Evolutionary conservation across 257 asterid species (phyloP).

Genomic region (Fraxinus anomala): DNA sequence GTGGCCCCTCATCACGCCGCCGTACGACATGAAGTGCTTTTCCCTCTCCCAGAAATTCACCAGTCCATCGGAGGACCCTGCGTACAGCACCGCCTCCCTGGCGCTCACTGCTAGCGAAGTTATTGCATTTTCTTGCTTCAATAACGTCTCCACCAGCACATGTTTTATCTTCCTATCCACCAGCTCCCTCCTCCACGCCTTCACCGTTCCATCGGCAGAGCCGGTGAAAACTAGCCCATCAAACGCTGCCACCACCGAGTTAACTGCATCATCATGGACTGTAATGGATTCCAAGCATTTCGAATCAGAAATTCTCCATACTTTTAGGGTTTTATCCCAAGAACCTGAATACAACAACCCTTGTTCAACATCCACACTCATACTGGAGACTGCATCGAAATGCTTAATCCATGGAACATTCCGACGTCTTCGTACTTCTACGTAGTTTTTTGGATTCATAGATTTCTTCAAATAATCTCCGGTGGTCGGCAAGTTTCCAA

Average conservation of each 20-base stretch:
- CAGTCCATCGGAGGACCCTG: slow-evolving; percentile 87
- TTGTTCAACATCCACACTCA: slow-evolving; percentile 51
- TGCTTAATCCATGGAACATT: slow-evolving; percentile 85
- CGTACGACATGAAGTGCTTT: slow-evolving; percentile 58
- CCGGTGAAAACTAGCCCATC: slow-evolving; percentile 76
- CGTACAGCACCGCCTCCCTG: slow-evolving; percentile 50
- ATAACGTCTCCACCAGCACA: slow-evolving; percentile 60
- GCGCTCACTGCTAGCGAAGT: slow-evolving; percentile 65
- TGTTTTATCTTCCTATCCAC: slow-evolving; percentile 54
- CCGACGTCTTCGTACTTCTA: slow-evolving; percentile 51
- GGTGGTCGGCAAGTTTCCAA: slow-evolving; percentile 76
- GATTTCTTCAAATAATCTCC: slow-evolving; percentile 59
- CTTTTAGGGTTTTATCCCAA: slow-evolving; percentile 86
- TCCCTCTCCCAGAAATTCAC: slow-evolving; percentile 77
- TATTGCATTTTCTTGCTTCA: slow-evolving; percentile 68
- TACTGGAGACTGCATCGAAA: slow-evolving; percentile 76
- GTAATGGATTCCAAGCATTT: slow-evolving; percentile 73
- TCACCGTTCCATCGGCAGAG: slow-evolving; percentile 90
- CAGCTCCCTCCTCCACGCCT: slow-evolving; percentile 82
- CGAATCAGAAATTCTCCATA: slow-evolving; percentile 81
- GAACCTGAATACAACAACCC: slow-evolving; percentile 83
- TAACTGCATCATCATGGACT: slow-evolving; percentile 82
- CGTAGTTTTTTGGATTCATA: slow-evolving; percentile 69
- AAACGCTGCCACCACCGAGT: slow-evolving; percentile 62
- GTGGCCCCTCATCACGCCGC: slow-evolving; percentile 86